Evolutionary conservation across 2,329 filamentous ascomycete species (phyloP), one percentile per base, ranked within the genome.

Genomic region (Graphilbum fragrans): DNA sequence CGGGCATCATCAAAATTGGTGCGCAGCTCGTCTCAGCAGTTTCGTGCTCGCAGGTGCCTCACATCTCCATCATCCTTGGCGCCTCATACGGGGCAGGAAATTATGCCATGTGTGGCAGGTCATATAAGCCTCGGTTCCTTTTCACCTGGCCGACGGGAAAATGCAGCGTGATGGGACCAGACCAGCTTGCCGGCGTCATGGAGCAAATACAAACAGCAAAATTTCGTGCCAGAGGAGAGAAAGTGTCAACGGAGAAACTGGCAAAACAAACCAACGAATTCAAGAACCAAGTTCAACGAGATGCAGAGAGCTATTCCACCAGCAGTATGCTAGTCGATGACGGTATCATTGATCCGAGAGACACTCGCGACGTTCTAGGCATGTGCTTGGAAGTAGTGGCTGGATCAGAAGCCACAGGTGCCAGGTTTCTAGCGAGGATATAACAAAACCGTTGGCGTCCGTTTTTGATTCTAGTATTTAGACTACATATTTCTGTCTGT

Each of bases 241-340:
- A 22, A 12, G n/a, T 19, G 27, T 5, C 36, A 17, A 38, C 17
- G 29, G 29, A 32, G 16, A 32, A 32, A 5, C 10, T 32, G 29
- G 16, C 9, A 32, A 32, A 16, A 32, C 10, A 32, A 12, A 32
- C 29, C 9, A n/a, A 6, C 14, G 29, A 32, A 16, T 77, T 86
- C 50, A 68, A 70, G 35, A 79, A 80, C 10, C 80, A 82, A 4
- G 81, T 23, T 5, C 22, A 39, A 23, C 37, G 20, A 7, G 41
- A 39, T 4, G 21, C 19, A 5, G 31, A 81, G 1, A 67, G 86
- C 38, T 86, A 84, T 56, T 83, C 82, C 5, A 72, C 43, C 5
- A 45, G 43, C 31, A 31, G 36, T 8, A 33, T 39, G 12, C 17
- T 45, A 5, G 8, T 45, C 9, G 40, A 45, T 22, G 43, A 45